phyloP scores from a whole-genome alignment of 2,329 filamentous ascomycete species.

The Thyridium curvatum region DNA sequence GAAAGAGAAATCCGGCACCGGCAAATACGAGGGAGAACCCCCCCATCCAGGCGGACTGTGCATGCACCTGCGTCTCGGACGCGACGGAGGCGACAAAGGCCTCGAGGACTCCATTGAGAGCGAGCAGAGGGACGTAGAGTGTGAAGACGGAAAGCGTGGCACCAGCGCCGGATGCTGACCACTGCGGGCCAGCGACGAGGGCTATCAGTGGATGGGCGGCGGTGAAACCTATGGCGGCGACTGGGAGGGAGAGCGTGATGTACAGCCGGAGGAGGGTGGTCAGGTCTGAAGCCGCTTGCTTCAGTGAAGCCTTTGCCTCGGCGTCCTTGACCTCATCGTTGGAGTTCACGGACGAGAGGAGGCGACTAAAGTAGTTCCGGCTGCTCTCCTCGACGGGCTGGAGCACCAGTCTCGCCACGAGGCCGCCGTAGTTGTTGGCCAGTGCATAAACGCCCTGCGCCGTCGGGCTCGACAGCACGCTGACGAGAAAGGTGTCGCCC shows the following conservation, averaged over 20 bases:
- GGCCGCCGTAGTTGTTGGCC: conserved; percentile 88
- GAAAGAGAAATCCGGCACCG: conserved; percentile 64
- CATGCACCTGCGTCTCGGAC: conserved; percentile 64
- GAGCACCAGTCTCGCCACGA: conserved; percentile 82
- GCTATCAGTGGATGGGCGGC: conserved; percentile 68
- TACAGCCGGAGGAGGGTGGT: conserved; percentile 66
- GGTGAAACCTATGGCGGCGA: conserved; percentile 66
- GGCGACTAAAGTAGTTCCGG: conserved; percentile 79
- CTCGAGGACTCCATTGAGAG: conserved; percentile 85
- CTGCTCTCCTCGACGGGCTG: conserved; percentile 94
- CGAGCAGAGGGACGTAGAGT: conserved; percentile 88
- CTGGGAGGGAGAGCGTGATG: conserved; percentile 62
- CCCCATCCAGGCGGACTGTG: conserved; percentile 79
- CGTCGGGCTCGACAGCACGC: conserved; percentile 65
- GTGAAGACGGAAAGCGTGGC: conserved; percentile 74
- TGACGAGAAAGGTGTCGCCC: conserved; percentile 85
- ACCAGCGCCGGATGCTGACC: conserved; percentile 69
- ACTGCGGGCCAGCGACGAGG: conserved; percentile 69
- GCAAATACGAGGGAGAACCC: conserved; percentile 74
- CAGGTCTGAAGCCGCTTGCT: conserved; percentile 35
- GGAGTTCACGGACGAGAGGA: conserved; percentile 48
- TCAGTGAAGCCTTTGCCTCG: too few relatives aligned
- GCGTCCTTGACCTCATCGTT: conserved; percentile 1
- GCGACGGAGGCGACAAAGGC: conserved; percentile 90
- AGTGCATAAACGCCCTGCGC: conserved; percentile 90